Evolutionary conservation across 1,139 yeast species (phyloP), one percentile per base, ranked within the genome.

Genomic region (Yamadazyma friedrichii): DNA sequence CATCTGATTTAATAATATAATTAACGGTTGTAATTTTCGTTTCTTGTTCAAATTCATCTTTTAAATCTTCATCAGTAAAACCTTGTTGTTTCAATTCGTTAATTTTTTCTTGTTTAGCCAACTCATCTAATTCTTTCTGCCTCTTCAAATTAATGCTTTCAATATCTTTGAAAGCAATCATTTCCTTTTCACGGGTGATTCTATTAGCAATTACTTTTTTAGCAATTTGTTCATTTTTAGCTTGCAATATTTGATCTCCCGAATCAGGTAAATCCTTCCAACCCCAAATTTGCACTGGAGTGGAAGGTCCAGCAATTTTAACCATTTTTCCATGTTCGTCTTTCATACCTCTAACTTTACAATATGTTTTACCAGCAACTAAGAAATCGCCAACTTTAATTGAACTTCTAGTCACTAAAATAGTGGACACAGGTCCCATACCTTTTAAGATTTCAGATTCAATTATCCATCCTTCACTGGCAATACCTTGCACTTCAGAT

Each of bases 191-290:
- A 45, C 88, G 65, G 13, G 78, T 66, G 6, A 70, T 60, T 50
- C 97, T 73, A 54, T 84, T 84, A 9, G 74, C 74, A 13, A 83
- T 73, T 6, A 85, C 95, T 51, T 80, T 81, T 53, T 88, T 91
- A 10, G 96, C 96, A 33, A 71, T 61, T 25, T 76, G 72, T 57
- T 91, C 98, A 50, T 68, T 77, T 44, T 76, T 75, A 8, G 95
- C 95, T 56, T 88, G 85, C 6, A 93, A 60, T 1, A 87, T 81
- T 50, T 80, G 81, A 49, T 89, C 96, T 2, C 99, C 99, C 15
- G 96, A 94, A 39, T 80, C 87, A 0, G 98, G 98, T 35, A 89
- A 65, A 31, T 83, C 93, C 56, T 87, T 89, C 98, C 98, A 93
- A 0, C 99, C 98, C 63, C 89, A 77, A 5, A 93, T 74, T 54